Evolutionary conservation across 768 basidiomycete species (phyloP).

Genomic region (Chalciporus chontae): DNA sequence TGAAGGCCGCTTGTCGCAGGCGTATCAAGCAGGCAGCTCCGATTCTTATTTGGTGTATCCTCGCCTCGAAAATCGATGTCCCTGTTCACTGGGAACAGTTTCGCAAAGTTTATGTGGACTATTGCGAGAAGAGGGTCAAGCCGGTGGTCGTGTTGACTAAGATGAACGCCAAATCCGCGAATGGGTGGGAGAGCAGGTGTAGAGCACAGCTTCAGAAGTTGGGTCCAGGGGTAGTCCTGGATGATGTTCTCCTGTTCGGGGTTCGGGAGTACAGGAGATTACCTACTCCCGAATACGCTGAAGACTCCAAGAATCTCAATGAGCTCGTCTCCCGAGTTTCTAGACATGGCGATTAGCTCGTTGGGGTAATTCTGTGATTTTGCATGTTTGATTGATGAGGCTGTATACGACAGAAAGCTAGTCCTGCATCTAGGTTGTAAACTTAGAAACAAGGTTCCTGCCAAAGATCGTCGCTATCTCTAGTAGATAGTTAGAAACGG

Average conservation of each 20-base stretch:
- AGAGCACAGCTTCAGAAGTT: conserved; percentile 10
- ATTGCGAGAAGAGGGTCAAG: conserved; percentile 22
- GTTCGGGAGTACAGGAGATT: conserved; percentile 16
- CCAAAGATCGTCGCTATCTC: too few relatives aligned
- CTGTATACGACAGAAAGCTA: too few relatives aligned
- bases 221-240: not conserved
- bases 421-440: too few relatives aligned
- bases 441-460: too few relatives aligned
- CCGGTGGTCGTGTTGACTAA: conserved; percentile 26
- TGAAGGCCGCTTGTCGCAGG: conserved; percentile 11
- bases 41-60: conserved; percentile 28
- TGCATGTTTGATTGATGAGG: too few relatives aligned
- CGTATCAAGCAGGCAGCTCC: conserved; percentile 8
- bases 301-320: conserved; percentile 20
- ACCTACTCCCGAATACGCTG: conserved; percentile 16
- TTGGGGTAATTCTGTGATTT: too few relatives aligned
- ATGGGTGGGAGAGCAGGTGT: conserved; percentile 20
- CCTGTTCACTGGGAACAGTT: conserved; percentile 26
- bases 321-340: conserved; percentile 15
- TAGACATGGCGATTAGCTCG: too few relatives aligned
- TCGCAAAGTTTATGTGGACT: conserved; percentile 25
- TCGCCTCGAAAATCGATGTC: conserved; percentile 28
- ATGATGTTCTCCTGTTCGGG: conserved; percentile 5
- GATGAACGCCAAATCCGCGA: conserved; percentile 15
- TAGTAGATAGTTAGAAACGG: too few relatives aligned